These are phyloP conservation scores for Neonectria punicea DNA, from an alignment of 2,329 filamentous ascomycete genomes.

Conservation along the genomic window DNA sequence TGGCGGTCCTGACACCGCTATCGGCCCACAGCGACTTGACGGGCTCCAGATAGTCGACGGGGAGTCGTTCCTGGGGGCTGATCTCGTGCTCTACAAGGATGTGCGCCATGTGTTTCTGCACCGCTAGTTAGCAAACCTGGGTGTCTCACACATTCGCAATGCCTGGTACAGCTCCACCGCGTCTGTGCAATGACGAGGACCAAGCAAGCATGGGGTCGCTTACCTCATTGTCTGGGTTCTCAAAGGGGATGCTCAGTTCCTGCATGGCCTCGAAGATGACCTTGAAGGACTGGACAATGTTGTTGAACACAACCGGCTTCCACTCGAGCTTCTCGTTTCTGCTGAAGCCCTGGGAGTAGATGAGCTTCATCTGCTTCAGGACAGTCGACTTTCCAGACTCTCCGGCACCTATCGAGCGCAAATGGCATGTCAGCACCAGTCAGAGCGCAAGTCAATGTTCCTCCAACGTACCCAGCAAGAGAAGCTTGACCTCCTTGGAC, in stretches of 20 bases:
- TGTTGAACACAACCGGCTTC: conserved; percentile 95
- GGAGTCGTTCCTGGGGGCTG: conserved; percentile 82
- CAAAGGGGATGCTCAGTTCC: conserved; percentile 82
- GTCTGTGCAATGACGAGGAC: conserved; percentile 4
- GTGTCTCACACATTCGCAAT: conserved; percentile 33
- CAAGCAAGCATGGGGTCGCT: conserved; percentile 41
- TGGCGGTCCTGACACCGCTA: conserved; percentile 84
- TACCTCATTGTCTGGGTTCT: conserved; percentile 82
- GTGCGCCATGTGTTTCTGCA: conserved; percentile 79
- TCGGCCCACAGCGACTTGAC: conserved; percentile 89
- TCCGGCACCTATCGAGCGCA: conserved; percentile 75
- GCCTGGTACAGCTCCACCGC: conserved; percentile 6
- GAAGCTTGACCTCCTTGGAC: conserved; percentile 89
- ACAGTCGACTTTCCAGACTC: conserved; percentile 94
- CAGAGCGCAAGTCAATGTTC: background rate
- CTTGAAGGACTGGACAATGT: conserved; percentile 91
- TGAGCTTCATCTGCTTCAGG: conserved; percentile 98
- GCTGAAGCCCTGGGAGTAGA: conserved; percentile 92
- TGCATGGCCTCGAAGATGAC: conserved; percentile 92
- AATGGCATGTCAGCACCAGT: conserved; percentile 27
- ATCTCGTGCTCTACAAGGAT: conserved; percentile 86
- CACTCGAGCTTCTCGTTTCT: conserved; percentile 91
- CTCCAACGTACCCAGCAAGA: conserved; percentile 79
- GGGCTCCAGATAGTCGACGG: conserved; percentile 79
- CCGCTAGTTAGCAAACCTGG: conserved; percentile 50